A percentile compares a stretch with the other conserved stretches of the same genome.
phyloP scores from a whole-genome alignment of 73 alveolate species.

The Paramecium pentaurelia region DNA sequence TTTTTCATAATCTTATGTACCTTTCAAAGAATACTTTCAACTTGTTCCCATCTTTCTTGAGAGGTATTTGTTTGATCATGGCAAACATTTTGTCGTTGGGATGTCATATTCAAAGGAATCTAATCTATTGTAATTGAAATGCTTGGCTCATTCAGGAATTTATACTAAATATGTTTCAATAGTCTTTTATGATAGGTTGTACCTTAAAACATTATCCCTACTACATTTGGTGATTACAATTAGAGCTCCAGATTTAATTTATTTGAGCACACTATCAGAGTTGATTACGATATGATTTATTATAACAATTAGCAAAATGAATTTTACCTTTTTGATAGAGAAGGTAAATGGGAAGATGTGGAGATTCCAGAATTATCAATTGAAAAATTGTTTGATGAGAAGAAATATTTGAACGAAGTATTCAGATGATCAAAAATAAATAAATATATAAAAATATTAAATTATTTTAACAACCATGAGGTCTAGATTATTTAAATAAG shows the following conservation, averaged over 20 bases:
- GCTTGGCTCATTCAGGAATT: conserved; percentile 1
- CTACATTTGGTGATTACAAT: conserved; percentile 18
- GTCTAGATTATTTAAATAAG: neutral
- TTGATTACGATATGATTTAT: conserved; percentile 77
- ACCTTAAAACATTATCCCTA: conserved; percentile 15
- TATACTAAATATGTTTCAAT: conserved; percentile 8
- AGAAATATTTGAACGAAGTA: conserved; percentile 11
- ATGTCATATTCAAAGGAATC: conserved; percentile 26
- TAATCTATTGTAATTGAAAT: neutral
- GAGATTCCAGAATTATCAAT: conserved; percentile 39
- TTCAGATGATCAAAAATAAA: conserved; percentile 32
- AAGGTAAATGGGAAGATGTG: conserved; percentile 77
- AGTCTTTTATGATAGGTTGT: neutral
- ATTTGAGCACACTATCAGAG: neutral
- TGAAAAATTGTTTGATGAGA: conserved; percentile 24
- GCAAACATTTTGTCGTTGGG: conserved; percentile 8
- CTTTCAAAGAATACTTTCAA: neutral
- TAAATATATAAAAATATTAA: neutral
- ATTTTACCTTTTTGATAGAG: conserved; percentile 71
- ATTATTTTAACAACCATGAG: neutral
- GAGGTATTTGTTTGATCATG: neutral
- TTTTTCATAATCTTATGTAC: conserved; percentile 6
- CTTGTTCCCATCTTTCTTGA: conserved; percentile 27
- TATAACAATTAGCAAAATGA: conserved; percentile 67
- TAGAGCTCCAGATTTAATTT: neutral